These are phyloP conservation scores for Ceratobasidium sp. DNA, from an alignment of 1,284 basidiomycete genomes.

Conservation along the genomic window DNA sequence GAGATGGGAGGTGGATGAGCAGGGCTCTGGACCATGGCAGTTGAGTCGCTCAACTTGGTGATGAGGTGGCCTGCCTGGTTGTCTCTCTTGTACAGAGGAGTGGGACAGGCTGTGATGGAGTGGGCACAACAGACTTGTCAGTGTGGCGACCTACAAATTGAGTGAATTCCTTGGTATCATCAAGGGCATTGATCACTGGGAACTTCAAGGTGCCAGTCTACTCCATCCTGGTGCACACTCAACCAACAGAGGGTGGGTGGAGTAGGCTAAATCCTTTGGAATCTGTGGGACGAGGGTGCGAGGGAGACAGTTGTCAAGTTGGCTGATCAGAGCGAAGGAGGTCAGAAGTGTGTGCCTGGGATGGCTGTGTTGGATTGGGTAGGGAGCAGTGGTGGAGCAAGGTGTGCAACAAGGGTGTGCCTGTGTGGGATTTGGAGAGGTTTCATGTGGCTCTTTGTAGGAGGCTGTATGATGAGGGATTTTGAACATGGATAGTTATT, in stretches of 20 bases:
- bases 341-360: not conserved
- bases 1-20: not conserved
- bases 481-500: conserved; percentile 47
- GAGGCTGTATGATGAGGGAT: conserved; percentile 54
- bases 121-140: conserved; percentile 94
- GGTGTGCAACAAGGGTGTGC: conserved; percentile 23
- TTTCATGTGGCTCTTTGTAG: conserved; percentile 53
- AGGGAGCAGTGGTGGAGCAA: not conserved
- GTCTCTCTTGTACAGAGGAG: not conserved
- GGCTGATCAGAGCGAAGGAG: not conserved
- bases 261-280: conserved; percentile 33
- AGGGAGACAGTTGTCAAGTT: conserved; percentile 7
- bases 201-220: conserved; percentile 77
- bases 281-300: conserved; percentile 16
- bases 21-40: no score
- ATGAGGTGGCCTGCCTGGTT: conserved; percentile 18
- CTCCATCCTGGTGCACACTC: not conserved
- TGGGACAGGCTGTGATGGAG: conserved; percentile 53
- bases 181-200: conserved; percentile 97
- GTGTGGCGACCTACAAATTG: conserved; percentile 89
- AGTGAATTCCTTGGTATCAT: conserved; percentile 92
- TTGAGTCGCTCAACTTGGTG: not conserved
- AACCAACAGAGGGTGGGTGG: conserved; percentile 11
- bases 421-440: conserved; percentile 51
- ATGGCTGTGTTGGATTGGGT: conserved; percentile 39